Base-by-base conservation (phyloP, 2,329 filamentous ascomycete species). In the Diaporthe sp. region DNA sequence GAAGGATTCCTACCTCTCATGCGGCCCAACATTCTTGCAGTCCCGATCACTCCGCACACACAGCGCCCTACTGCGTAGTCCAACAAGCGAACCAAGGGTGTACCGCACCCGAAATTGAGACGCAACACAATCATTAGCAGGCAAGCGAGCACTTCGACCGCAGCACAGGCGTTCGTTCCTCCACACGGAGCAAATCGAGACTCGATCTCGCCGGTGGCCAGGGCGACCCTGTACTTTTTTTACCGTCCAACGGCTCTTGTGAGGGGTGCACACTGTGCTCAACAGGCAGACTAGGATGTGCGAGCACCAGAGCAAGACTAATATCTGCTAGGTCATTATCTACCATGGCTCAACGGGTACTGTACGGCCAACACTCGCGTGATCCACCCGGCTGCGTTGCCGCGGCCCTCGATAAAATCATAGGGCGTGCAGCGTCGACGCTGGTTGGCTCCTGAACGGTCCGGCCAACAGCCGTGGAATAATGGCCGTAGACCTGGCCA, bases 331-430 rank as follows among this genome's bases (percentile, higher is more conserved):
- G n/a, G 12, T 55, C 2, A 19, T 55, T 9, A 22, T 49, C 19
- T 49, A 6, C 53, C 25, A 17, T 31, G 51, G 51, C 51, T 55
- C 25, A 4, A 55, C n/a, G 51, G 51, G 25, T n/a, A 44, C 42
- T 31, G 61, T 46, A 25, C 62, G 62, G 31, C 17, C 46, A 19
- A 37, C 17, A 19, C 22, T 68, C 22, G 57, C 17, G 28, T 10
- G 31, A 25, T 53, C 62, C 62, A 68, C 62, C 62, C 62, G 62
- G 44, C 31, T 39, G 46, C 65, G 34, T 28, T 34, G 65, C 62
- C 62, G 65, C 65, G 46, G 65, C 65, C 46, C 65, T 55, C 22
- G 46, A 44, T 42, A 22, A 19, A 65, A 65, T 65, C 42, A 46
- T 28, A 37, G 28, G 4, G 46, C 46, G 19, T n/a, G 31, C 65